Evolutionary conservation across 768 basidiomycete species (phyloP).

Genomic region (Serendipita sp.): DNA sequence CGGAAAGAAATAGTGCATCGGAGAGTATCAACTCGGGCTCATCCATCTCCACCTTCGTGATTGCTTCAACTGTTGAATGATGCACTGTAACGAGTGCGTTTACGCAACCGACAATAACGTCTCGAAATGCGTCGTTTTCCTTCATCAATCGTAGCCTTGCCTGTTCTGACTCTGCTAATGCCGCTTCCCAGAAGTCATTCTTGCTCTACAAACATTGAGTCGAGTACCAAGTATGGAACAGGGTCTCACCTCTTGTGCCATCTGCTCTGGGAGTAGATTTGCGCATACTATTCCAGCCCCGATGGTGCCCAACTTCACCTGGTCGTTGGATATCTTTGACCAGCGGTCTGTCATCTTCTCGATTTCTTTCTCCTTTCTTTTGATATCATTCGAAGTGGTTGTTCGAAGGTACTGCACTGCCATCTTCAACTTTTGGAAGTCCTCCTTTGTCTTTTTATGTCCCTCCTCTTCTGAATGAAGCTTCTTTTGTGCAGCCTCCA

Average conservation of each 20-base stretch:
- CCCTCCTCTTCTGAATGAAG: constrained; percentile 43
- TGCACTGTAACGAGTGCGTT: constrained; percentile 38
- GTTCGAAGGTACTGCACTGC: constrained; percentile 51
- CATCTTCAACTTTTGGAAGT: constrained; percentile 57
- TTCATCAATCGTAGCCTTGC: constrained; percentile 42
- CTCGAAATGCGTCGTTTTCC: constrained; percentile 47
- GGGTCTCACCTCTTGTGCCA: constrained; percentile 15
- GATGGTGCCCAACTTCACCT: constrained; percentile 35
- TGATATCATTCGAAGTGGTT: constrained; percentile 52
- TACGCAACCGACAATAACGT: constrained; percentile 40
- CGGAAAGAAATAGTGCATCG: constrained; percentile 31
- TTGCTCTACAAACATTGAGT: constrained; percentile 19
- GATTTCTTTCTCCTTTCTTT: constrained; percentile 65
- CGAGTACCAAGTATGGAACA: background rate
- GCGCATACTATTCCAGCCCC: constrained; percentile 35
- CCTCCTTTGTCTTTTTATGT: constrained; percentile 52
- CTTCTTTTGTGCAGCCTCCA: constrained; percentile 38
- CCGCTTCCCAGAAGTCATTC: constrained; percentile 41
- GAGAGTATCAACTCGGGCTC: constrained; percentile 34
- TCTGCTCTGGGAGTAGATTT: constrained; percentile 7
- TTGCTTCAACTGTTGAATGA: constrained; percentile 32
- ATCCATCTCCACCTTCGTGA: constrained; percentile 21
- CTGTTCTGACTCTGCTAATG: constrained; percentile 57
- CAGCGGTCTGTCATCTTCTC: constrained; percentile 62
- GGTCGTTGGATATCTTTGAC: constrained; percentile 51